Evolutionary conservation across 169 alveolate genomes (phyloP), one percentile per base, ranked within the genome.

Genomic region (Cryptosporidium ryanae): DNA sequence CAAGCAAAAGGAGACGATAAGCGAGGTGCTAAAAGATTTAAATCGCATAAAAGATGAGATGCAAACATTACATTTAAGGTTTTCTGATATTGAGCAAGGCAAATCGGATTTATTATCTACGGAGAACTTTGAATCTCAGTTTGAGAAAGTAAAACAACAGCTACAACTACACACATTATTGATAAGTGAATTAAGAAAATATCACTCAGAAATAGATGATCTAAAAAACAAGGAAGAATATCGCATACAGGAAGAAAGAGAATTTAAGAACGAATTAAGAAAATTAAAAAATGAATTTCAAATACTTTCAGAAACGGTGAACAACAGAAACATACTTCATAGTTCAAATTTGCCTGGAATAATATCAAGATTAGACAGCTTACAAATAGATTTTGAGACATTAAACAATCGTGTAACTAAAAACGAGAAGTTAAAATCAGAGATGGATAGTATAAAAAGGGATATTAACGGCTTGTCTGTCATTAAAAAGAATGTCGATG

Each of bases 31-130:
- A 31, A 76, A 76, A 29, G 87, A 76, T 12, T 57, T 76, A 15
- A 76, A 76, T 76, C 87, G 87, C 64, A 76, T 76, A 18, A 76
- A 76, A 25, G 87, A 76, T 76, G 87, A 76, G 46, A 61, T 76
- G 71, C 87, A 76, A 18, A 76, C 87, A 43, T 44, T 76, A 6
- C 87, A 76, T 38, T 43, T 76, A 25, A 32, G 87, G 46, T 76
- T 76, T 46, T 32, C 87, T 8, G 87, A 76, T 34, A 76, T 76
- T 55, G 87, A 76, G 23, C 76, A 76, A 17, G 87, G 87, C 2
- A 76, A 76, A 25, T 61, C 38, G 27, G 87, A 76, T 15, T n/a
- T 59, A 25, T 3, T 76, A 25, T 76, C 87, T 21, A 61, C 43
- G 12, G 76, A 76, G 29, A 76, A 76, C 63, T 34, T 76, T 38